These are phyloP conservation scores for Ustilago curta DNA, from an alignment of 1,284 basidiomycete genomes.

Conservation along the genomic window DNA sequence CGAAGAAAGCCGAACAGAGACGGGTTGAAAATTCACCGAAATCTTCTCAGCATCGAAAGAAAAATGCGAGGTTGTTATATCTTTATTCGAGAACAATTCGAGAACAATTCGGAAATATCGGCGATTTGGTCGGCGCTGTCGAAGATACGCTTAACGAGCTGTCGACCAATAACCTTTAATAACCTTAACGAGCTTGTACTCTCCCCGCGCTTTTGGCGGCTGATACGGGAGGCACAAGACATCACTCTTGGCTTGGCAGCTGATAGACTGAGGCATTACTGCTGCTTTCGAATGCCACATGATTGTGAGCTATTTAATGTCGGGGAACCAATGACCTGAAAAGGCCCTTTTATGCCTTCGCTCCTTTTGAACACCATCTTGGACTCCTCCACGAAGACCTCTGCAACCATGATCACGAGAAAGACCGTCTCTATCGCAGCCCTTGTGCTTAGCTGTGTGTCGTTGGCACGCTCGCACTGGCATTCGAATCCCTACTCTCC, in stretches of 20 bases:
- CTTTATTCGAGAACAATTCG: not conserved
- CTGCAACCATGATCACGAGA: conserved; percentile 17
- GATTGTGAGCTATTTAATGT: conserved; percentile 3
- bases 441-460: conserved; percentile 3
- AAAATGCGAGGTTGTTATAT: conserved; percentile 15
- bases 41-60: not conserved
- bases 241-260: not conserved
- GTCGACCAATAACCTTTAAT: too few relatives aligned
- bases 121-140: conserved; percentile 18
- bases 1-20: not conserved
- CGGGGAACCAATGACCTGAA: too few relatives aligned
- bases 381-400: not conserved
- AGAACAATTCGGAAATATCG: conserved; percentile 2
- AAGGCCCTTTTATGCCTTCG: not conserved
- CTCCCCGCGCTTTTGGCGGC: conserved; percentile 7
- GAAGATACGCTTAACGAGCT: conserved; percentile 21
- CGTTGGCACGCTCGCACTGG: conserved; percentile 19
- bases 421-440: conserved; percentile 6
- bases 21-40: conserved; percentile 34
- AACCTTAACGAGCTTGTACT: conserved; percentile 9
- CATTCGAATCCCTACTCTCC: conserved; percentile 30
- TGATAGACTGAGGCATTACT: conserved; percentile 5
- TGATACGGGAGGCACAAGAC: conserved; percentile 9
- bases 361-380: not conserved
- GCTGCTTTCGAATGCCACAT: not conserved